Evolutionary conservation across 2,329 filamentous ascomycete genomes (phyloP), one percentile per base, ranked within the genome.

Genomic region (Pseudogymnoascus sp.): DNA sequence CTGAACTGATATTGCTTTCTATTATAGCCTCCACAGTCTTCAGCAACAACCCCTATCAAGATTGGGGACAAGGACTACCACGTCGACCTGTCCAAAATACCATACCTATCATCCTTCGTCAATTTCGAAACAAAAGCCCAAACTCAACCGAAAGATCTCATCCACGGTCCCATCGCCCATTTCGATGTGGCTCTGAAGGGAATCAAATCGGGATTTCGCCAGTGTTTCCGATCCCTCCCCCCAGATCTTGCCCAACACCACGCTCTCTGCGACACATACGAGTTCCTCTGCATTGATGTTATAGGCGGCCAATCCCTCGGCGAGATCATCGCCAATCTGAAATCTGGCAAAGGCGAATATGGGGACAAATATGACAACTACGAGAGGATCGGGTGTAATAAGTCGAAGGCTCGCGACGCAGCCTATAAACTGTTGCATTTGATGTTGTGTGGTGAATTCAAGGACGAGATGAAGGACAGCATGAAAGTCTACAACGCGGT

Each of bases 181-280:
- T 66, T 69, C 54, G 62, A 68, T 50, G 37, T 68, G 18, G 63
- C 67, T 28, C 65, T 70, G 60, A 68, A 70, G 61, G 68, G 68
- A 30, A 62, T 69, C 22, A 63, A 70, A 66, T 67, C 63, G 7
- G 67, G 68, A 62, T 70, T 68, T 58, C 67, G 67, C 60, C 64
- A 68, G 32, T 70, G 67, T 62, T 69, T 69, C 60, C 66, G 67
- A 60, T 64, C 62, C 37, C 61, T 70, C 1, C 59, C 67, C 37
- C 30, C 63, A 38, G 62, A 70, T 18, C 60, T 69, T 62, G 62
- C 63, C 57, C 65, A 64, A n/a, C 60, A 69, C 63, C 66, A 61
- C 30, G 64, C 60, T 63, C 67, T 69, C 37, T 70, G 60, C 47
- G 59, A 67, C 9, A 69, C 67, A 30, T 70, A 70, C 57, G 39